Conservation (phyloP, 352 stramenopile species). For the Pythium aquatile region DNA sequence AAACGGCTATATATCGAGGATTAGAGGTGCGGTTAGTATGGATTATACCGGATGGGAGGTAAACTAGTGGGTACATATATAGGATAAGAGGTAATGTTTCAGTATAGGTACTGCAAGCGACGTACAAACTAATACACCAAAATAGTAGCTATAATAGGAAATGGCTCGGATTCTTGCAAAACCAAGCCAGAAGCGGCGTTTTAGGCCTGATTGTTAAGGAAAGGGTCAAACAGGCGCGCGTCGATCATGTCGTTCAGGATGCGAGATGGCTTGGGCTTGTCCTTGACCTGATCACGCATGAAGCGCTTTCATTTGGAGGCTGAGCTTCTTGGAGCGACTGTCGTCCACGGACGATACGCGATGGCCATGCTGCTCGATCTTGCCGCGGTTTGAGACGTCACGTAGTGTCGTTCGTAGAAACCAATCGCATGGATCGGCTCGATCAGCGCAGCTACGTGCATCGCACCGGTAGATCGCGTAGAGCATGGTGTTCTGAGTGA, state of each 20-base stretch:
- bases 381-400: neutral
- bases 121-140: too few relatives aligned
- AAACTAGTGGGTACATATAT: too few relatives aligned
- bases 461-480: slow-evolving; percentile 6
- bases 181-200: too few relatives aligned
- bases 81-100: too few relatives aligned
- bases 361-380: neutral
- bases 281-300: slow-evolving; percentile 2
- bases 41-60: too few relatives aligned
- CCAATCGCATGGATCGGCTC: neutral
- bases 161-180: too few relatives aligned
- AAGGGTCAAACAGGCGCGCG: neutral
- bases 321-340: neutral
- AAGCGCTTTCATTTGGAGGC: slow-evolving; percentile 8
- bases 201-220: too few relatives aligned
- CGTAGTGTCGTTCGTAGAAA: neutral
- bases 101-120: too few relatives aligned
- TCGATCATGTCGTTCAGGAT: slow-evolving; percentile 12
- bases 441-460: neutral
- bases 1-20: too few relatives aligned
- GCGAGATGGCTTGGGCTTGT: slow-evolving; percentile 1
- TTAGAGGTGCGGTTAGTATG: too few relatives aligned
- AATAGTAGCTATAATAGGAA: too few relatives aligned
- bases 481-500: neutral
- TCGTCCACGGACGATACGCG: neutral